These are phyloP conservation scores for Pestalotiopsis sp. DNA, from an alignment of 2,329 filamentous ascomycete genomes.

Conservation along the genomic window DNA sequence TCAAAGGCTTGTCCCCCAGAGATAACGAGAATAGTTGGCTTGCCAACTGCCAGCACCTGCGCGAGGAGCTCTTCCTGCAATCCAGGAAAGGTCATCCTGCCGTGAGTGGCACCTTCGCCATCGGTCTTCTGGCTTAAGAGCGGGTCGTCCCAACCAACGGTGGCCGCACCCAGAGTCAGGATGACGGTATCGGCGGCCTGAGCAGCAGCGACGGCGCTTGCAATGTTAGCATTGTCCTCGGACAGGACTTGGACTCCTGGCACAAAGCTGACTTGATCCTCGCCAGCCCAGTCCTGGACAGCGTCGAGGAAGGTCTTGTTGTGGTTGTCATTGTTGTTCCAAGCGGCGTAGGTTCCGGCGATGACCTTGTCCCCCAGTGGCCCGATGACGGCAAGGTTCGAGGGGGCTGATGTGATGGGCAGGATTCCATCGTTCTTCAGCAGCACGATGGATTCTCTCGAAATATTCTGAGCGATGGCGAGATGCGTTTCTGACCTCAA, in stretches of 20 bases:
- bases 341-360: constrained; percentile 15
- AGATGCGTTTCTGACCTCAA: constrained; percentile 16
- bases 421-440: constrained; percentile 22
- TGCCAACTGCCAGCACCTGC: constrained; percentile 30
- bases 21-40: constrained; percentile 29
- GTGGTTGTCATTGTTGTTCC: constrained; percentile 19
- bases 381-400: constrained; percentile 20
- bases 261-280: constrained; percentile 22
- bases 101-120: constrained; percentile 32
- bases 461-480: constrained; percentile 20
- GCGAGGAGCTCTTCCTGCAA: constrained; percentile 36
- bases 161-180: constrained; percentile 31
- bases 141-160: constrained; percentile 15
- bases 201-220: constrained; percentile 25
- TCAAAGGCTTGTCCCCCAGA: constrained; percentile 33
- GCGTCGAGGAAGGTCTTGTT: constrained; percentile 19
- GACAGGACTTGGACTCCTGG: constrained; percentile 17
- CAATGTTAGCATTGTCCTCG: constrained; percentile 19
- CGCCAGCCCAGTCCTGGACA: constrained; percentile 21
- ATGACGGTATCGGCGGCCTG: constrained; percentile 29
- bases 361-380: constrained; percentile 20
- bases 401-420: background rate
- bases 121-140: constrained; percentile 34
- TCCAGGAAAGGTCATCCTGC: constrained; percentile 32
- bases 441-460: constrained; percentile 21